These are phyloP conservation scores for Plantago ovata DNA, from an alignment of 257 asterid species.

Conservation along the genomic window DNA sequence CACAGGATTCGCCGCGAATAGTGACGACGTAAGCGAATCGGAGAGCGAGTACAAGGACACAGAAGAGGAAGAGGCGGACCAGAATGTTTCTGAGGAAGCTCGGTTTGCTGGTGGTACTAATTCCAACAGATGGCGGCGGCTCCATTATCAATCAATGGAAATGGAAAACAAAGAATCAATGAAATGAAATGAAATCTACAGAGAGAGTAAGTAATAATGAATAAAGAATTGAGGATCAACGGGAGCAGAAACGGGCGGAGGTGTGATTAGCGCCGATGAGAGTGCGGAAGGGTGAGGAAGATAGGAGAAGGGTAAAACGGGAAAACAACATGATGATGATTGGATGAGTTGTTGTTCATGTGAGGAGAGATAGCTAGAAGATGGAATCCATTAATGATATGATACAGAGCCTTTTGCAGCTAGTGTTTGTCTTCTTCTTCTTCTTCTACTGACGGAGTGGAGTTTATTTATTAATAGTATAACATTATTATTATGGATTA, in stretches of 20 bases:
- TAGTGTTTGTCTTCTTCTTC: too few species aligned
- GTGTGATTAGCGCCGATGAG: slow-evolving; percentile 94
- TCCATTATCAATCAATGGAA: slow-evolving; percentile 38
- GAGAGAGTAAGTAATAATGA: too few species aligned
- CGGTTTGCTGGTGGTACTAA: slow-evolving; percentile 38
- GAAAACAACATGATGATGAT: slow-evolving; percentile 22
- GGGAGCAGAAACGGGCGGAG: slow-evolving; percentile 82
- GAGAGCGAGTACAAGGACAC: slow-evolving; percentile 54
- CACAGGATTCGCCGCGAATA: slow-evolving; percentile 61
- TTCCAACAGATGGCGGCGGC: slow-evolving; percentile 39
- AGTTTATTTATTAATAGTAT: too few species aligned
- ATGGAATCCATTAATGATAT: too few species aligned
- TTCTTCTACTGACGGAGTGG: too few species aligned
- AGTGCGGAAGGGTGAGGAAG: slow-evolving; percentile 23
- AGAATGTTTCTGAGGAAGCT: slow-evolving; percentile 59
- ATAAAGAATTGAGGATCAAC: slow-evolving; percentile 29
- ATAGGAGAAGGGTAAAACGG: slow-evolving; percentile 33
- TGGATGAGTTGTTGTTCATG: too few species aligned
- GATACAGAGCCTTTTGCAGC: too few species aligned
- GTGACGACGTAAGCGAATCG: slow-evolving; percentile 84
- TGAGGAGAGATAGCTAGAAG: too few species aligned
- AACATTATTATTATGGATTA: too few species aligned
- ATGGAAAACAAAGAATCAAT: background rate
- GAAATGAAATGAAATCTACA: background rate
- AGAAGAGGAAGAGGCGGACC: slow-evolving; percentile 65